Base-by-base conservation (phyloP, 75 land plant genomes). In the Selaginella tamariscina region DNA sequence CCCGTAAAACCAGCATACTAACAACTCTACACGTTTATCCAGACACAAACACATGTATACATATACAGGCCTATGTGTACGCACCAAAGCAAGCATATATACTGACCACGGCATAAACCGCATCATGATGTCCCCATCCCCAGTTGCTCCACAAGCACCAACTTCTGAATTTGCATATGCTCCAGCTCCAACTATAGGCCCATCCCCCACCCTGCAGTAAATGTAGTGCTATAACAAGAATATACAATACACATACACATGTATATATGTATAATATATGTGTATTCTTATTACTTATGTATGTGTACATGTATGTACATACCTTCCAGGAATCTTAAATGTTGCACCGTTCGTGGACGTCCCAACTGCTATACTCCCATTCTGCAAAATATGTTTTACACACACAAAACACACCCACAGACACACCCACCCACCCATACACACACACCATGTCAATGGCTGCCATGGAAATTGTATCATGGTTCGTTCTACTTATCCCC, bases 71-170 rank as follows among this genome's bases (percentile, higher is more conserved):
- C 26, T 5, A 59, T 22, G 20, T 59, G 20, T 5, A 59, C 27
- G 21, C 5, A 59, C 27, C 63, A 59, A 8, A 2, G 27, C 8
- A 22, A n/a, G 27, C 2, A n/a, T 9, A 23, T 20, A 22, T 21
- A 56, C 31, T 30, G 83, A 94, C 98, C 98, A 94, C 26, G 98
- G 96, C 56, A 90, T 79, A 69, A 94, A 94, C 64, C 98, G 91
- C 98, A 94, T 94, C 98, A 94, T 94, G 44, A 94, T 79, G 75
- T 94, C 98, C 30, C 98, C 98, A 79, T 94, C 98, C 0, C 98
- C 98, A 29, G 98, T 94, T 66, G 96, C 96, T 54, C 98, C 98
- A 76, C 98, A 94, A 39, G 98, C 98, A 68, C 98, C 98, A 67
- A 87, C 86, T 68, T 94, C 98, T 56, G 77, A 77, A 79, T 94